Percentiles rank a stretch among this genome's conserved stretches.
phyloP scores from a whole-genome alignment of 768 basidiomycete genomes.

The Cystobasidium ongulense region DNA sequence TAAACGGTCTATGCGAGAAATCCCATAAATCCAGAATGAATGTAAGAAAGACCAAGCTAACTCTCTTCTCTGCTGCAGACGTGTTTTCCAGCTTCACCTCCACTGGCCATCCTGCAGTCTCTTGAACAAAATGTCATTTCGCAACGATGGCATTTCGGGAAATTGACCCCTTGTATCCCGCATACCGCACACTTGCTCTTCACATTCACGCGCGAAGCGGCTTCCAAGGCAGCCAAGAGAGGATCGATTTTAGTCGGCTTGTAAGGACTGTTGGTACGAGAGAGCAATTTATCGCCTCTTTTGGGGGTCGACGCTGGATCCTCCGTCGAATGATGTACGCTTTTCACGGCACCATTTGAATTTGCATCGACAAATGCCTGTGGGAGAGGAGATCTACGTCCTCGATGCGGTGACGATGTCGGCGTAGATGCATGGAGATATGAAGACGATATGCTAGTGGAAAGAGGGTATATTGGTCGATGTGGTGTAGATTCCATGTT shows the following conservation, averaged over 20 bases:
- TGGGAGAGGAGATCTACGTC: neutral
- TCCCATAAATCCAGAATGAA: neutral
- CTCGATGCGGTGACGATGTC: neutral
- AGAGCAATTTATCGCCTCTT: too few species aligned
- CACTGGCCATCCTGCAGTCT: constrained; percentile 28
- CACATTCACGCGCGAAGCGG: constrained; percentile 31
- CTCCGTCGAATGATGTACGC: too few species aligned
- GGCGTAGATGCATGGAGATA: neutral
- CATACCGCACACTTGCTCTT: constrained; percentile 36
- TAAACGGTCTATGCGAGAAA: neutral
- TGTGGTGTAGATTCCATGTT: neutral
- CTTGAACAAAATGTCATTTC: constrained; percentile 33
- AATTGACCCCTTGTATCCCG: constrained; percentile 36
- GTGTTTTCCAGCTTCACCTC: constrained; percentile 17
- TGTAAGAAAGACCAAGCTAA: neutral
- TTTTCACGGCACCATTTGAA: neutral
- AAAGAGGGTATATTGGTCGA: neutral
- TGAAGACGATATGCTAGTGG: neutral
- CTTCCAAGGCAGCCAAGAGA: constrained; percentile 38
- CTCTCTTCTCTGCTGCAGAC: neutral
- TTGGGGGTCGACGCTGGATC: too few species aligned
- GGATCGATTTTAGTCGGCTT: constrained; percentile 37
- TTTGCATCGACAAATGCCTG: neutral
- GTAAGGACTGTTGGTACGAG: neutral
- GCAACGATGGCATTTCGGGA: constrained; percentile 34